Evolutionary conservation across 2,329 filamentous ascomycete species (phyloP), one percentile per base, ranked within the genome.

Genomic region (Cladosporium sp.): DNA sequence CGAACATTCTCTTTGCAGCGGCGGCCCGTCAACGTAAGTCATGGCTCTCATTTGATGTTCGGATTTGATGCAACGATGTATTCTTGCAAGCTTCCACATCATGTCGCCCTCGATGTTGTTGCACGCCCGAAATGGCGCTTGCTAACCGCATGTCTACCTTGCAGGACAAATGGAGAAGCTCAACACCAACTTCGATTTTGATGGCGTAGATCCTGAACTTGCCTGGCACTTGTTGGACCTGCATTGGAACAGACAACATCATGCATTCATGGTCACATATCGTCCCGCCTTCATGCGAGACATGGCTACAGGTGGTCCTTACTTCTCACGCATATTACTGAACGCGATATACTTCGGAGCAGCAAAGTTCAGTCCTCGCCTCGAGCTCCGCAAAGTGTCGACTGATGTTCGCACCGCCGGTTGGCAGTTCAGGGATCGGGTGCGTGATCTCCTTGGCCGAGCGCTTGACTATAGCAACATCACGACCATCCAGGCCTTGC

Each of bases 191-290:
- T 35, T 82, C 2, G 80, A 84, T 63, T 83, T 84, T 64, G 80
- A 83, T 61, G 80, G 80, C 1, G 75, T 83, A 0, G 75, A 80
- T 34, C 75, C 79, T 0, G 77, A 81, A 10, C 63, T 83, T 9
- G 80, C 74, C 3, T 77, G 81, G 71, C 78, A 83, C 52, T 66
- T 83, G 3, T 68, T 83, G 0, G 72, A 73, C 3, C 65, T 83
- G 0, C 77, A 82, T 35, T 65, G 63, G 63, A 64, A 65, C 15
- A 57, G 63, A 4, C 63, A 65, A 39, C 63, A 64, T 32, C 62
- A 65, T 44, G 58, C 60, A 4, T 63, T 61, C 36, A 57, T 64
- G 15, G 57, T 64, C 15, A 63, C 61, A 24, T 65, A 65, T 47
- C 59, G 63, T 17, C 62, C 63, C 19, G 62, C 61, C 2, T 64